Evolutionary conservation across 2,329 filamentous ascomycete species (phyloP).

Genomic region (Colletotrichum sp.): DNA sequence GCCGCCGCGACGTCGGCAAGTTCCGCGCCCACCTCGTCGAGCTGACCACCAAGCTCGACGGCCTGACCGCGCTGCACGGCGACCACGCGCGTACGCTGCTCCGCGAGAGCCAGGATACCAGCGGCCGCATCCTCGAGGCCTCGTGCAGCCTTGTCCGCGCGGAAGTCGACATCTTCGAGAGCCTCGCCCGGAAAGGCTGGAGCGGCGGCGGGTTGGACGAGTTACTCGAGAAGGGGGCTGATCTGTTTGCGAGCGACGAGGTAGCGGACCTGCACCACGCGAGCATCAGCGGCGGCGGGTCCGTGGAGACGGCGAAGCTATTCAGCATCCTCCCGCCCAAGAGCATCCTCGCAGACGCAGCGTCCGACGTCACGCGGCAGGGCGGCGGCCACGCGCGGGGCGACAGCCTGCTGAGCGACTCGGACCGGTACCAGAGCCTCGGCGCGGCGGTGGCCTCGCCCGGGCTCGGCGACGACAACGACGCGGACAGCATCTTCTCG

Average conservation of each 20-base stretch:
- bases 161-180: constrained; percentile 74
- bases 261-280: constrained; percentile 25
- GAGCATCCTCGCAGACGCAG: constrained; percentile 64
- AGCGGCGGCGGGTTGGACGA: constrained; percentile 70
- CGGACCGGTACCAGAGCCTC: constrained; percentile 63
- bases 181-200: constrained; percentile 71
- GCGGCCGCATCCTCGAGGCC: constrained; percentile 65
- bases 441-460: constrained; percentile 43
- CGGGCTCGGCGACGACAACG: constrained; percentile 24
- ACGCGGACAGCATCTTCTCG: constrained; percentile 55
- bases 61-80: constrained; percentile 64
- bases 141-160: constrained; percentile 70
- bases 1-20: constrained; percentile 63
- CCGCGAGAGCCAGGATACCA: constrained; percentile 69
- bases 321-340: constrained; percentile 70
- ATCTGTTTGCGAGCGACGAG: constrained; percentile 60
- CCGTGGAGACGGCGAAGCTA: constrained; percentile 49
- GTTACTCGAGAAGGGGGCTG: constrained; percentile 66
- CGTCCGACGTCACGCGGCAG: constrained; percentile 39
- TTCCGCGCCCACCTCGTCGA: constrained; percentile 69
- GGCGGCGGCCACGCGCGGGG: constrained; percentile 45
- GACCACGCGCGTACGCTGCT: constrained; percentile 65
- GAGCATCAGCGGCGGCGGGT: constrained; percentile 32
- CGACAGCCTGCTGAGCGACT: constrained; percentile 60
- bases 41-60: constrained; percentile 67